Percentiles rank a stretch among this genome's conserved stretches.
Evolutionary conservation across 2,329 filamentous ascomycete species (phyloP).

Genomic region (Paramyrothecium roridum): DNA sequence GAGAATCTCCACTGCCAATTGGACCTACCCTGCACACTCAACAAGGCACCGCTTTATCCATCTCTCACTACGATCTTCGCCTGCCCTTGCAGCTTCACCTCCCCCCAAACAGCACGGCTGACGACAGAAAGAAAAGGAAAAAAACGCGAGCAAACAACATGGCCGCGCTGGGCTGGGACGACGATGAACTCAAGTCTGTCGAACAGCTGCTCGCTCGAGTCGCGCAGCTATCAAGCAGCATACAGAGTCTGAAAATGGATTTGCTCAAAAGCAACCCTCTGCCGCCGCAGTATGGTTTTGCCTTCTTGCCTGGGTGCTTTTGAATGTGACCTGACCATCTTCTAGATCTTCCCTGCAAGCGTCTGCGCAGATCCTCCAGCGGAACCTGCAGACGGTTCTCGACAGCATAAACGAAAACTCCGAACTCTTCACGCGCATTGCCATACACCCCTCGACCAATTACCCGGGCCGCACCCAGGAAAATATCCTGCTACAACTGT

Average conservation of each 20-base stretch:
- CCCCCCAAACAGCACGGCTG: not conserved
- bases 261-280: conserved; percentile 62
- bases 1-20: too few relatives aligned
- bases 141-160: conserved; percentile 15
- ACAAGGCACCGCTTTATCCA: too few relatives aligned
- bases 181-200: conserved; percentile 63
- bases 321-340: conserved; percentile 5
- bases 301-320: not conserved
- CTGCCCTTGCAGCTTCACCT: too few relatives aligned
- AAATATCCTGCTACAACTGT: conserved; percentile 61
- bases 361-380: conserved; percentile 68
- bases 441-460: conserved; percentile 72
- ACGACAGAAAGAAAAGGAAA: not conserved
- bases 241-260: conserved; percentile 60
- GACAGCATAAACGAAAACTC: conserved; percentile 62
- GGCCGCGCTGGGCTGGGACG: conserved; percentile 46
- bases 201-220: conserved; percentile 69
- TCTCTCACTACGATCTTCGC: too few relatives aligned
- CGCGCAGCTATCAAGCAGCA: conserved; percentile 64
- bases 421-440: conserved; percentile 65
- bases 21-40: too few relatives aligned
- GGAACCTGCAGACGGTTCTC: conserved; percentile 65
- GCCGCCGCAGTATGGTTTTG: conserved; percentile 60
- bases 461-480: conserved; percentile 70
- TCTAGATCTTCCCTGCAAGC: conserved; percentile 67